Percentiles rank a stretch among this genome's conserved stretches.
Conservation (phyloP, 108 stramenopile species). For the Conticribra weissflogii region DNA sequence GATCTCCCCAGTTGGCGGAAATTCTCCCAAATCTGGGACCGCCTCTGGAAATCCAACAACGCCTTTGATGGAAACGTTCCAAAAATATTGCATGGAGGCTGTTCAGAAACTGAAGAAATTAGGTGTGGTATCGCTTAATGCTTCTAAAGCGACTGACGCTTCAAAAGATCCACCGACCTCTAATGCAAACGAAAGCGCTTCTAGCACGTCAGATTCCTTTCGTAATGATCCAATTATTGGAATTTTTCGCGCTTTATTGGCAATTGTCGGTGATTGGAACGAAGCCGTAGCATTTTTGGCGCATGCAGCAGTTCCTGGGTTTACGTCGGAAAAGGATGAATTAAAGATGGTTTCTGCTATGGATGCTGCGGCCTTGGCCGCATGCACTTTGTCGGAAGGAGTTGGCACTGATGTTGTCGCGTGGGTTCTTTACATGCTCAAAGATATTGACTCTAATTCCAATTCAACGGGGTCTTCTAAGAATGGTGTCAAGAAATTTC, state of each 20-base stretch:
- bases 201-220: constrained; percentile 5
- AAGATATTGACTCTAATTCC: constrained; percentile 1
- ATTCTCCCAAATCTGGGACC: neutral
- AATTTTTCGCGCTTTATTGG: constrained; percentile 34
- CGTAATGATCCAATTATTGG: constrained; percentile 40
- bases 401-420: constrained; percentile 33
- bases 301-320: constrained; percentile 20
- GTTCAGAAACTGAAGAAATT: constrained; percentile 37
- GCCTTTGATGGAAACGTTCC: constrained; percentile 31
- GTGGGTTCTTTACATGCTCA: constrained; percentile 27
- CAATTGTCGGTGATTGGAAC: constrained; percentile 33
- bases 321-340: constrained; percentile 6
- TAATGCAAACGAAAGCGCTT: neutral
- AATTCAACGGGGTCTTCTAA: neutral
- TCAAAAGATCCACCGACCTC: neutral
- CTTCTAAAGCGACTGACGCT: constrained; percentile 16
- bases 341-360: constrained; percentile 23
- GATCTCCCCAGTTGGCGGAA: neutral
- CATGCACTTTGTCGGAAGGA: constrained; percentile 36
- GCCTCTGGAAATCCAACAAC: neutral
- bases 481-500: neutral
- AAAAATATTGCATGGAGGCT: constrained; percentile 38
- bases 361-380: constrained; percentile 30
- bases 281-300: constrained; percentile 33
- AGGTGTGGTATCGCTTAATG: constrained; percentile 47